Conservation (phyloP, 2,329 filamentous ascomycete species). For the Beauveria medogensis region DNA sequence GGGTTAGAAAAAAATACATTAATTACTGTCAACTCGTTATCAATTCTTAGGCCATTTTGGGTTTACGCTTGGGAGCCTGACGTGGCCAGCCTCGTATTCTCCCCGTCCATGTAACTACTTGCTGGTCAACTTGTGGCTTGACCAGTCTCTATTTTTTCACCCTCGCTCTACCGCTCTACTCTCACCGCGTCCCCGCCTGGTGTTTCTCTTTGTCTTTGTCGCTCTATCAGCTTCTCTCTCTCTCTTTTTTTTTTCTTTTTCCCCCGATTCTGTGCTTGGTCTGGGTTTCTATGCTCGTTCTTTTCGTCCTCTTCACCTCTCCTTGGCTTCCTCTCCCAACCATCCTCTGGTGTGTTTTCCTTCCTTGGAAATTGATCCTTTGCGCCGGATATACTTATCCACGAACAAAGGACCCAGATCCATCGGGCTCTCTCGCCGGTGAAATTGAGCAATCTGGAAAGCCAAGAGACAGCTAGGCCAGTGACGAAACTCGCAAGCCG, state of each 20-base stretch:
- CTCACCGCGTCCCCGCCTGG: constrained; percentile 1
- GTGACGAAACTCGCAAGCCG: not conserved
- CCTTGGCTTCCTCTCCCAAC: not conserved
- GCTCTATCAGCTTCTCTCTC: not conserved
- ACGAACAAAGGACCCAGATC: not conserved
- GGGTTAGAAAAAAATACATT: no score
- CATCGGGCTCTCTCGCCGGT: not conserved
- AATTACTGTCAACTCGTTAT: not conserved
- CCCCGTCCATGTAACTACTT: not conserved
- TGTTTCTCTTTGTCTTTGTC: constrained; percentile 8
- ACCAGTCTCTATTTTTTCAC: not conserved
- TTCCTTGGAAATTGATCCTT: no score
- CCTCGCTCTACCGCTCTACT: not conserved
- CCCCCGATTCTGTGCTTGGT: not conserved
- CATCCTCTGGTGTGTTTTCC: not conserved
- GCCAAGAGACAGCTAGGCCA: not conserved
- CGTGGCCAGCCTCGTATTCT: constrained; percentile 4
- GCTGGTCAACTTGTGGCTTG: constrained; percentile 3
- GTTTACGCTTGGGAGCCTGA: not conserved
- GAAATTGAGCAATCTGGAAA: not conserved
- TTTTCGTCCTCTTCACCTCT: not conserved
- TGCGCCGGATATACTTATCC: not conserved
- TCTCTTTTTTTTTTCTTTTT: not conserved
- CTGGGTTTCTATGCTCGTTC: not conserved
- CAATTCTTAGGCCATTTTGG: not conserved